Evolutionary conservation across 371 early-diverging fungal genomes (phyloP), one percentile per base, ranked within the genome.

Genomic region (Haplosporangium sp.): DNA sequence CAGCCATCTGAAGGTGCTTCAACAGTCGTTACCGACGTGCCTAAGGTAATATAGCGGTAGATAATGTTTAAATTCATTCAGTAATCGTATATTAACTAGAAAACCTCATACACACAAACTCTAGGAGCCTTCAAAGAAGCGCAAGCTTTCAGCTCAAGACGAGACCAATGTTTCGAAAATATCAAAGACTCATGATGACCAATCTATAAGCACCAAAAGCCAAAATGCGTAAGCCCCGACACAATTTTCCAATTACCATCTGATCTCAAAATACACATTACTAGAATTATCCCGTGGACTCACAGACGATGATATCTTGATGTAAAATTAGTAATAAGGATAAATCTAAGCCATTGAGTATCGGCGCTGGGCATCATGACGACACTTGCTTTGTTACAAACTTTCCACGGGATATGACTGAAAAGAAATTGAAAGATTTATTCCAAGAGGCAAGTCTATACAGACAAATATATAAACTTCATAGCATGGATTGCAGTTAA

Each of bases 381-480:
- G 75, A 81, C 37, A 74, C 81, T 1, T 81, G 75, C 62, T 81
- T 74, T 59, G 71, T 81, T 7, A 59, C 61, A 15, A 81, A 81
- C 65, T 81, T 81, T 53, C 65, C 60, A 5, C 44, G 3, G 27
- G 27, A 52, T 0, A 71, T 67, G 60, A 71, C 75, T 10, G 72
- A 74, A 9, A 45, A 56, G 17, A 67, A 50, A 13, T 17, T 81
- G 61, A 63, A 56, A 15, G 65, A 67, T 20, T 17, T 81, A 19
- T 81, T 81, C 34, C 20, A 63, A 45, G 68, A 74, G 69, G 81
- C 70, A 68, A 37, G 39, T 17, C 44, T 19, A n/a, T 10, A 40
- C 39, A 13, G 9, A 53, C 53, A 20, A 13, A 59, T 59, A 7
- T 2, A 39, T 39, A 38, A 9, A 39, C n/a, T 57, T 57, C 44